Percentiles rank a stretch among this genome's conserved stretches.
Evolutionary conservation across 257 asterid species (phyloP).

Genomic region (Solanum commersonii): DNA sequence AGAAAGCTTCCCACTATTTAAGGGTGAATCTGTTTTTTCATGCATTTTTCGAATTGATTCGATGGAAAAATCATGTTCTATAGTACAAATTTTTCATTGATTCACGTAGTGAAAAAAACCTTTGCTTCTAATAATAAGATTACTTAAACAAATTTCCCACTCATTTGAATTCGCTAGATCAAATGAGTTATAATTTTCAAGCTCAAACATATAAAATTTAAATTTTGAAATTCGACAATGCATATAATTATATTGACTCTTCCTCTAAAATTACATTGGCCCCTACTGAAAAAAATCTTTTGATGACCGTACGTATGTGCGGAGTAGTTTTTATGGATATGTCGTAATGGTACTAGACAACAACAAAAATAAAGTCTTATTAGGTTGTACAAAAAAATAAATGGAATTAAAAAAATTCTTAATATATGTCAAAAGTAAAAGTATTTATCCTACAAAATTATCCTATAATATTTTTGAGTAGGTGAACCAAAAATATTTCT

Average conservation of each 20-base stretch:
- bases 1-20: too few species aligned
- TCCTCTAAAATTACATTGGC: background rate
- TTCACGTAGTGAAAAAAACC: too few species aligned
- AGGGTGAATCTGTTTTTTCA: background rate
- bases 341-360: background rate
- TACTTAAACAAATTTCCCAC: background rate
- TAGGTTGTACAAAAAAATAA: background rate
- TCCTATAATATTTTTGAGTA: background rate
- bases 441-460: background rate
- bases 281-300: background rate
- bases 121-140: too few species aligned
- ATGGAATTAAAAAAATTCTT: background rate
- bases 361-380: background rate
- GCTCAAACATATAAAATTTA: background rate
- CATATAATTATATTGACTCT: background rate
- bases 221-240: background rate
- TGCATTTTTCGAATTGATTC: background rate
- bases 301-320: background rate
- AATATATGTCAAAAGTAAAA: background rate
- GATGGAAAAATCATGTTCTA: too few species aligned
- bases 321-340: background rate
- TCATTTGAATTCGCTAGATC: background rate
- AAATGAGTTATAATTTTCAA: background rate
- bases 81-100: too few species aligned
- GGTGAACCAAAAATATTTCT: background rate